These are phyloP conservation scores for Gamsiella multidivaricata DNA, from an alignment of 192 early-diverging fungal genomes.

Conservation along the genomic window DNA sequence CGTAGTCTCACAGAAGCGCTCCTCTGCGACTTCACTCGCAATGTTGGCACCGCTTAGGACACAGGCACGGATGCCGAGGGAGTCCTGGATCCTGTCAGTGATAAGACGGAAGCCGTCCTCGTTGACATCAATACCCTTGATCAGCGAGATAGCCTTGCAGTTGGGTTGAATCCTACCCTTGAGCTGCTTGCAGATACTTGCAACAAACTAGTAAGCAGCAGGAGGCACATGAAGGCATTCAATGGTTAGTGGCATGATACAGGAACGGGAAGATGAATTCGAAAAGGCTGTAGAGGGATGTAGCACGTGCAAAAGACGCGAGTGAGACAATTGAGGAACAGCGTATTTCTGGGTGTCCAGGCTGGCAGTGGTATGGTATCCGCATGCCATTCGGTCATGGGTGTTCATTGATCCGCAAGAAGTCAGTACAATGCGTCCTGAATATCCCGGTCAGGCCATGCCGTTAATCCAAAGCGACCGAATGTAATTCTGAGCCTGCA, in stretches of 20 bases:
- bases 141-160: constrained; percentile 93
- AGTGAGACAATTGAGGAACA: too few relatives aligned
- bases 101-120: constrained; percentile 83
- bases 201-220: constrained; percentile 75
- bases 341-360: too few relatives aligned
- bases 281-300: too few relatives aligned
- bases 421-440: too few relatives aligned
- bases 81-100: constrained; percentile 63
- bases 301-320: constrained; percentile 22
- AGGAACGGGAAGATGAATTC: constrained; percentile 14
- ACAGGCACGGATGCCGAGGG: constrained; percentile 78
- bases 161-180: constrained; percentile 74
- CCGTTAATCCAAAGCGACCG: too few relatives aligned
- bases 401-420: constrained; percentile 15
- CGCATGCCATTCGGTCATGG: too few relatives aligned
- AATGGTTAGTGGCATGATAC: neutral
- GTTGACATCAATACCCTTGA: constrained; percentile 92
- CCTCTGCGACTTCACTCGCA: constrained; percentile 93
- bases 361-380: too few relatives aligned
- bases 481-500: neutral
- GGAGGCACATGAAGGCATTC: neutral
- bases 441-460: too few relatives aligned
- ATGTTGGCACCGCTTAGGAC: constrained; percentile 98
- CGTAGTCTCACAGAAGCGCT: constrained; percentile 96
- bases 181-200: constrained; percentile 83